These are phyloP conservation scores for Aspergillus hortae DNA, from an alignment of 2,329 filamentous ascomycete species.

Conservation along the genomic window DNA sequence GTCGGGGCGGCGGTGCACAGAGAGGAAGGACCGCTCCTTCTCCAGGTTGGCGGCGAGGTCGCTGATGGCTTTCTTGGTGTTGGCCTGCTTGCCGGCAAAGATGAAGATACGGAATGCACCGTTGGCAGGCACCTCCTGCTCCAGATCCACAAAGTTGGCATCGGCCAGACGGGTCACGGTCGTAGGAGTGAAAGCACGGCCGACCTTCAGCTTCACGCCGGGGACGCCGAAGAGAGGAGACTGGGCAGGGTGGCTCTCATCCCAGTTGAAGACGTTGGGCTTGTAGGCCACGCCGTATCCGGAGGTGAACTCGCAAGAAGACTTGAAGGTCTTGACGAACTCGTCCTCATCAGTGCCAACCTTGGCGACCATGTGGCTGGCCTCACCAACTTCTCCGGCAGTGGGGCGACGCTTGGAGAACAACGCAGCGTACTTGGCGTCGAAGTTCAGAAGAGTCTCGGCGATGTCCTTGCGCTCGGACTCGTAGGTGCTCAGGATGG, in stretches of 20 bases:
- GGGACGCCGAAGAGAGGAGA: slow-evolving; percentile 66
- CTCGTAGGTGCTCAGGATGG: slow-evolving; percentile 80
- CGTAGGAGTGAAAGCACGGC: slow-evolving; percentile 71
- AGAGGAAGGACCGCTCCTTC: slow-evolving; percentile 69
- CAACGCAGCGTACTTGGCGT: slow-evolving; percentile 82
- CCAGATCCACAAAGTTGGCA: slow-evolving; percentile 83
- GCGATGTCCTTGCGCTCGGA: slow-evolving; percentile 79
- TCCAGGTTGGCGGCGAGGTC: slow-evolving; percentile 67
- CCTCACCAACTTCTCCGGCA: slow-evolving; percentile 68
- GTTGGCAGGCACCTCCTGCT: slow-evolving; percentile 85
- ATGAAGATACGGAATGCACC: slow-evolving; percentile 83
- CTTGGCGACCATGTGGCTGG: slow-evolving; percentile 42
- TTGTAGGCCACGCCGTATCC: slow-evolving; percentile 87
- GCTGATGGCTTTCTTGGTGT: slow-evolving; percentile 59
- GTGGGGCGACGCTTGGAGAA: slow-evolving; percentile 77
- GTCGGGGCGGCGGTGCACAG: slow-evolving; percentile 61
- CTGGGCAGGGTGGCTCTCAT: slow-evolving; percentile 65
- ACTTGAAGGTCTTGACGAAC: slow-evolving; percentile 88
- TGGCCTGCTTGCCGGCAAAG: slow-evolving; percentile 68
- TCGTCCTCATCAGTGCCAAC: slow-evolving; percentile 53
- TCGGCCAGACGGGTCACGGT: slow-evolving; percentile 84
- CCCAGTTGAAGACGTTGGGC: slow-evolving; percentile 82
- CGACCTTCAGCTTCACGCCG: slow-evolving; percentile 65
- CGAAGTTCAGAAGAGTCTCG: slow-evolving; percentile 79
- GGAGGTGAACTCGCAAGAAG: slow-evolving; percentile 85